Evolutionary conservation across 352 stramenopile genomes (phyloP), one percentile per base, ranked within the genome.

Genomic region (Phytophthora rubi): DNA sequence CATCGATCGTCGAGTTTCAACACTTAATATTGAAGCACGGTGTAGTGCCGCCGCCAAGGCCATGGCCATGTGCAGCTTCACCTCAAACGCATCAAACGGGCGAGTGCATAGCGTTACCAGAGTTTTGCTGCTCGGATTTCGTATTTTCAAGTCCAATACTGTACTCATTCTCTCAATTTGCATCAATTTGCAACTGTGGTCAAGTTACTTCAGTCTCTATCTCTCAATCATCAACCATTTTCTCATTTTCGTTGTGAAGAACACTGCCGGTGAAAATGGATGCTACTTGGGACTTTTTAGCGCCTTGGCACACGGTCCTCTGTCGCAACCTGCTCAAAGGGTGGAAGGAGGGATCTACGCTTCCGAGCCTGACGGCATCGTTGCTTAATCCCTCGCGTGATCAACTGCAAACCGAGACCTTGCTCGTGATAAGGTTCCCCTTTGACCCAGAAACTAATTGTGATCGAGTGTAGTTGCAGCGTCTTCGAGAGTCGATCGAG

Each of bases 81-180:
- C 71, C 28, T 58, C 47, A 75, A 72, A 30, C 44, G 75, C 51
- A 79, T 79, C 26, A 30, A 30, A 30, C 26, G 26, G 26, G 26
- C 26, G 26, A 30, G 26, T 30, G 26, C 26, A 5, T 30, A 30
- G 3, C 26, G 26, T 30, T 30, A 4, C 3, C 26, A 30, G 26
- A 30, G 26, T 6, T 30, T 30, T 30, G 26, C 26, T 30, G 26
- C 26, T 30, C 3, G 26, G 26, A 6, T 30, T 30, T 30, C 26
- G 26, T 30, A 30, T 30, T 30, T 30, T 26, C 23, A 26, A 26
- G 23, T 26, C 23, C 23, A 1, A 26, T 26, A 26, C 23, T 26
- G 23, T 26, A 26, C 23, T 26, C 26, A 30, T 30, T 30, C 26
- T 30, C 26, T 30, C 26, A 30, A 30, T 30, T 30, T 30, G 26